phyloP scores from a whole-genome alignment of 1,139 yeast genomes.

The Candida sanyaensis region DNA sequence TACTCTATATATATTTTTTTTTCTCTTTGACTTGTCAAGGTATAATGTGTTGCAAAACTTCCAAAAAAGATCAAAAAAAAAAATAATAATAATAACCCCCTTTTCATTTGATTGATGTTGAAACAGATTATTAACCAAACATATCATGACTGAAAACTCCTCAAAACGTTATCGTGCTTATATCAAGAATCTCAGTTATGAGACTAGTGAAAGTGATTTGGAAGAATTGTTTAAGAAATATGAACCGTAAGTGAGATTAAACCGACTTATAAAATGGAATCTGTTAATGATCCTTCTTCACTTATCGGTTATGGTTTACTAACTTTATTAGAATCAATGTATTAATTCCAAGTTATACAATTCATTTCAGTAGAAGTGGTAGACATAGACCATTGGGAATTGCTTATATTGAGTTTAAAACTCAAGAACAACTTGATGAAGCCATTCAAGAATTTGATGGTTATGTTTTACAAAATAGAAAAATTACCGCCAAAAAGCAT shows the following conservation, averaged over 20 bases:
- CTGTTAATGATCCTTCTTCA: background rate
- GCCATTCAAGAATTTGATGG: constrained; percentile 48
- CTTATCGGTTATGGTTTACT: constrained; percentile 10
- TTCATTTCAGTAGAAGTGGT: constrained; percentile 42
- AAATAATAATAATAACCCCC: background rate
- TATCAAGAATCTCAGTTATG: constrained; percentile 83
- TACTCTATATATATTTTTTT: background rate
- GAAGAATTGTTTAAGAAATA: constrained; percentile 66
- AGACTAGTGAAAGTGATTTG: constrained; percentile 72
- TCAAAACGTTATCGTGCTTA: constrained; percentile 47
- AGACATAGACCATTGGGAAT: constrained; percentile 56
- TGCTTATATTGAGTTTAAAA: constrained; percentile 65
- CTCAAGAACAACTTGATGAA: constrained; percentile 48
- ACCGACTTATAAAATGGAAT: too few relatives aligned
- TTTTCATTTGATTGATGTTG: background rate
- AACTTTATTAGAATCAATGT: constrained; percentile 34
- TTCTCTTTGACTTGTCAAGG: background rate
- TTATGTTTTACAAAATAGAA: constrained; percentile 37
- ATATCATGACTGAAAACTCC: constrained; percentile 2
- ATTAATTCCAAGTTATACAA: constrained; percentile 55
- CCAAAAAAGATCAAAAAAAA: background rate
- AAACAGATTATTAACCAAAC: background rate
- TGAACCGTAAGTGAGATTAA: constrained; percentile 31
- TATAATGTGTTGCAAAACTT: background rate
- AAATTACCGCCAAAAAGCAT: constrained; percentile 37